phyloP scores from a whole-genome alignment of 331 rosid genomes.

The Ulmus americana region DNA sequence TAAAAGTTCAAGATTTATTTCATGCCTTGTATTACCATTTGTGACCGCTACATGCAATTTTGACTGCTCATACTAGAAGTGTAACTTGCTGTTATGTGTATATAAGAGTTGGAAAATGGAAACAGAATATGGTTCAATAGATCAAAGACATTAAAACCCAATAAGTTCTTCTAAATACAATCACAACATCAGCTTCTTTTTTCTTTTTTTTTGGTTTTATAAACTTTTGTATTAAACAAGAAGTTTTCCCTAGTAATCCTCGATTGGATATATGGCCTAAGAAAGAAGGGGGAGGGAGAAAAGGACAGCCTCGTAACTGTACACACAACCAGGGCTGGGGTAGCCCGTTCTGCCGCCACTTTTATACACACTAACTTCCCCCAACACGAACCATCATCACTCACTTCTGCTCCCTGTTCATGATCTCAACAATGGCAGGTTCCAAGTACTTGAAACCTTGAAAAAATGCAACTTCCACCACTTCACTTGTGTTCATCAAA shows the following conservation, averaged over 20 bases:
- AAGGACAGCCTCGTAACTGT: constrained; percentile 29
- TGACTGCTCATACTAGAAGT: not conserved
- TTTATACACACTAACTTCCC: constrained; percentile 17
- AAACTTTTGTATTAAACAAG: not conserved
- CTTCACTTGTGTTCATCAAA: constrained; percentile 20
- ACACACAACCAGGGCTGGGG: constrained; percentile 40
- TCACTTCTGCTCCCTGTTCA: constrained; percentile 24
- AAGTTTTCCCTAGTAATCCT: constrained; percentile 2
- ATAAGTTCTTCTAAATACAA: constrained; percentile 4
- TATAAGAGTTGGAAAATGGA: not conserved
- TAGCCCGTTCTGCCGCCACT: constrained; percentile 35
- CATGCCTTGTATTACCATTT: too few relatives aligned
- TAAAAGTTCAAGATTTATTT: too few relatives aligned
- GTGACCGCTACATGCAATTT: too few relatives aligned
- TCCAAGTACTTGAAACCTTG: constrained; percentile 29
- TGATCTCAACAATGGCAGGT: constrained; percentile 33
- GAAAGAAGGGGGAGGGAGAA: constrained; percentile 8
- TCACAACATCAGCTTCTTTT: not conserved
- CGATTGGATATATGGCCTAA: constrained; percentile 17
- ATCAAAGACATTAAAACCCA: not conserved
- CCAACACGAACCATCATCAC: constrained; percentile 23
- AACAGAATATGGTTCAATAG: not conserved
- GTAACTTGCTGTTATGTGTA: not conserved
- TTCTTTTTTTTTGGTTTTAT: not conserved
- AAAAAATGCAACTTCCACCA: constrained; percentile 36